phyloP scores from a whole-genome alignment of 108 stramenopile genomes.

The Conticribra weissflogii region DNA sequence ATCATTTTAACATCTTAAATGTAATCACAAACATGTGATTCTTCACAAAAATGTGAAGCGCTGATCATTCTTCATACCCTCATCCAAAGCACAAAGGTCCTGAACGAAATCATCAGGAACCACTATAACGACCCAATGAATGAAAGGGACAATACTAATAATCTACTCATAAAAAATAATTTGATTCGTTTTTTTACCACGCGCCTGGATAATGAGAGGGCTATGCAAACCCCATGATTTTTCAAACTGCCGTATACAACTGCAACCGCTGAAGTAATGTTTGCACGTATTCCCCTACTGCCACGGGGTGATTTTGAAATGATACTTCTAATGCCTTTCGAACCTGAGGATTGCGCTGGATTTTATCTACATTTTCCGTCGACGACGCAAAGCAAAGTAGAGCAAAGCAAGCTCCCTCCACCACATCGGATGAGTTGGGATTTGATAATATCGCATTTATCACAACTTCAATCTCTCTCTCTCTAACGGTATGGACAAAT shows the following conservation, averaged over 20 bases:
- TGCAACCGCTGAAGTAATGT: constrained; percentile 9
- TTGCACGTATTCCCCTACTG: constrained; percentile 10
- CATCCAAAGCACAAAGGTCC: no score
- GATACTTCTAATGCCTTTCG: constrained; percentile 11
- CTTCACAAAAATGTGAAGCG: no score
- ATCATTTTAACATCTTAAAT: no score
- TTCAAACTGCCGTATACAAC: neutral
- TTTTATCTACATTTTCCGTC: constrained; percentile 2
- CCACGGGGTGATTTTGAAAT: constrained; percentile 7
- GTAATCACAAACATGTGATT: no score
- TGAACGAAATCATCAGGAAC: no score
- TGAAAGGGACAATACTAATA: no score
- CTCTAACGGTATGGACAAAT: constrained; percentile 20
- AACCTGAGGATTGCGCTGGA: constrained; percentile 1
- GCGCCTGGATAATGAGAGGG: no score
- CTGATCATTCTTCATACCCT: no score
- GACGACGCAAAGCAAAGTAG: constrained; percentile 16
- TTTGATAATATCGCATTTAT: constrained; percentile 19
- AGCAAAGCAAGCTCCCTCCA: constrained; percentile 33
- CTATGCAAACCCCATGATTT: no score
- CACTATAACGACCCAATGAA: no score
- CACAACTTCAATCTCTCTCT: constrained; percentile 25
- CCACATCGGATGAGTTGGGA: constrained; percentile 21
- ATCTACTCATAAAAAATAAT: no score
- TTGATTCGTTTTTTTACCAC: no score